Evolutionary conservation across 2,329 filamentous ascomycete genomes (phyloP).

Genomic region (Colletotrichum acutatum): DNA sequence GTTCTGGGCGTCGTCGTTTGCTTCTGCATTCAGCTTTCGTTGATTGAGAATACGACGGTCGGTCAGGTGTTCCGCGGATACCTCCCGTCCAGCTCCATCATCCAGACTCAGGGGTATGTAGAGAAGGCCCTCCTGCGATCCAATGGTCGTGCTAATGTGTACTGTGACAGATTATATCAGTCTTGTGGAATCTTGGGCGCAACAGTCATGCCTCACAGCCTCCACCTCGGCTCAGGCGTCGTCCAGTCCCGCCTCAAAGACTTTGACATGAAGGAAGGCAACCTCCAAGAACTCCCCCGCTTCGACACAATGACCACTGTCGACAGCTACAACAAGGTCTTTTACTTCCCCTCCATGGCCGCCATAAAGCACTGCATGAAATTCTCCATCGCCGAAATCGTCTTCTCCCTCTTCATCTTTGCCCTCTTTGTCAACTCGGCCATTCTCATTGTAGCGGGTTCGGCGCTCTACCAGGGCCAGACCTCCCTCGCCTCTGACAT

Average conservation of each 20-base stretch:
- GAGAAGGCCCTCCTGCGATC: neutral
- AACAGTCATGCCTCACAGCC: conserved; percentile 79
- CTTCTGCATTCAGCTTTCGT: conserved; percentile 75
- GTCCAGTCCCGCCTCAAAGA: conserved; percentile 74
- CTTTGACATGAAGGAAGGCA: conserved; percentile 68
- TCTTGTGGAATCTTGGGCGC: conserved; percentile 82
- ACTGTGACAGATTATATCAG: conserved; percentile 62
- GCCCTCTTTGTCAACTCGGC: conserved; percentile 86
- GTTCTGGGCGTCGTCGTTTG: conserved; percentile 76
- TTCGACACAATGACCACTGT: conserved; percentile 43
- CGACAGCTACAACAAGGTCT: conserved; percentile 57
- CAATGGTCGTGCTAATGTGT: conserved; percentile 30
- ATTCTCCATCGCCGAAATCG: conserved; percentile 78
- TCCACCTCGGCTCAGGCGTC: conserved; percentile 76
- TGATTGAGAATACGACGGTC: conserved; percentile 65
- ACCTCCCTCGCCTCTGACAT: conserved; percentile 77
- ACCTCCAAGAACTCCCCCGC: conserved; percentile 45
- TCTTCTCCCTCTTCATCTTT: conserved; percentile 81
- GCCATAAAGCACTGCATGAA: conserved; percentile 82
- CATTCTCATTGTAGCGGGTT: conserved; percentile 88
- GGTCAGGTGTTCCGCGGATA: conserved; percentile 74
- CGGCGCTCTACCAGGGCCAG: conserved; percentile 73
- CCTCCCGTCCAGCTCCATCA: conserved; percentile 69
- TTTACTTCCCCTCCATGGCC: conserved; percentile 76
- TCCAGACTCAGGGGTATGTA: conserved; percentile 64